A percentile compares a stretch with the other conserved stretches of the same genome.
These are phyloP conservation scores for Candida sp. DNA, from an alignment of 1,139 yeast genomes.

Conservation along the genomic window DNA sequence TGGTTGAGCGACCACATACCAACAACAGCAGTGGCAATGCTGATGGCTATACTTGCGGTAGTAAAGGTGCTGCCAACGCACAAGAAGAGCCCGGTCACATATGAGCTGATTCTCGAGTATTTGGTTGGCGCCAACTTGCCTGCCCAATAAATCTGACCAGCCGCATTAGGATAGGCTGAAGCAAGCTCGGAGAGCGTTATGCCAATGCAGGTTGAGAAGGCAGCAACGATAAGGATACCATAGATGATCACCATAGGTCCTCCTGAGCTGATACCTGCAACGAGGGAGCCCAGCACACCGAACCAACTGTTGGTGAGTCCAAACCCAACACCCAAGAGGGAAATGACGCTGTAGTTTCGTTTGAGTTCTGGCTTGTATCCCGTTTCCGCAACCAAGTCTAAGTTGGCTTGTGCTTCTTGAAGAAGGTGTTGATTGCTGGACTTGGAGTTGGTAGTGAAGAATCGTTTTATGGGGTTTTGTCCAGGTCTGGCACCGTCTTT, in stretches of 20 bases:
- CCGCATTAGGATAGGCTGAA: conserved; percentile 58
- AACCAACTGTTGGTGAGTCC: conserved; percentile 71
- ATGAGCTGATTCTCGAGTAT: conserved; percentile 51
- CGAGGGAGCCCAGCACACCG: conserved; percentile 54
- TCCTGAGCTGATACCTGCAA: conserved; percentile 67
- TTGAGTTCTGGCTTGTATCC: conserved; percentile 45
- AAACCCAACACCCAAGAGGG: conserved; percentile 65
- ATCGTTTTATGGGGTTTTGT: too few species aligned
- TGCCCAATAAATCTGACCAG: conserved; percentile 68
- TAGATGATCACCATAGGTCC: conserved; percentile 72
- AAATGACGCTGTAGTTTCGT: conserved; percentile 53
- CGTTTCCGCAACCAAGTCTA: conserved; percentile 34
- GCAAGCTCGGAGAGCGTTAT: conserved; percentile 52
- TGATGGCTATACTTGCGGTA: conserved; percentile 55
- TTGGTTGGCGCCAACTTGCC: conserved; percentile 55
- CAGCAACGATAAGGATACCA: conserved; percentile 68
- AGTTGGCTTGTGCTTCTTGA: conserved; percentile 36
- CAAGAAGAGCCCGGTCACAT: conserved; percentile 58
- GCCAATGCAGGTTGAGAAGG: conserved; percentile 43
- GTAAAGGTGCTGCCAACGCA: conserved; percentile 65
- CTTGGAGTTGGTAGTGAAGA: too few species aligned
- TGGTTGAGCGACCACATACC: conserved; percentile 54
- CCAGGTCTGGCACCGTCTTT: too few species aligned
- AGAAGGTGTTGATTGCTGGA: too few species aligned
- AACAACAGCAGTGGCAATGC: conserved; percentile 51